Base-by-base conservation (phyloP, 257 asterid species). In the Fraxinus quadrangulata region DNA sequence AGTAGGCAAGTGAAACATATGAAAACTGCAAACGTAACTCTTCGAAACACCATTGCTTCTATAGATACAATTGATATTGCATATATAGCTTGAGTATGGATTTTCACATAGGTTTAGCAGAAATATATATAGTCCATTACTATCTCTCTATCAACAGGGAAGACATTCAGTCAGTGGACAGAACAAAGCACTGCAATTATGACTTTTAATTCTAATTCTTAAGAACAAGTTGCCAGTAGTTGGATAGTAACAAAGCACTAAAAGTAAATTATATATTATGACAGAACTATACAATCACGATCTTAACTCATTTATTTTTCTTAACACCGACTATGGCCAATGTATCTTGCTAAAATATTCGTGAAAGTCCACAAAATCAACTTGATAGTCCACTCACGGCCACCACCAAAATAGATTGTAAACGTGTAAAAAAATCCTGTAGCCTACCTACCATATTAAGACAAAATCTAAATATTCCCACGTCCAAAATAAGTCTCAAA, bases 1-100 rank as follows among this genome's bases (percentile, higher is more conserved):
- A 86, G 65, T 7, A 84, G 54, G 81, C 84, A 77, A 40, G 69
- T 63, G 9, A 70, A 82, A 73, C 85, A 65, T 49, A 81, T 59
- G 78, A 79, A 21, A n/a, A 81, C n/a, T 67, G 78, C 75, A 70
- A 83, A 80, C 42, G 72, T 26, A 37, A n/a, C 45, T 30, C 37
- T 80, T 37, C 42, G 83, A 40, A 56, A 45, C 85, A 74, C 85
- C 72, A 31, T 83, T 71, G 7, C 3, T 34, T 26, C 3, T 12
- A 54, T n/a, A 19, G 65, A 54, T 47, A 36, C 11, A 11, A 14
- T 0, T 5, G 28, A 24, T 45, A 16, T 6, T 40, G 66, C 17
- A 65, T 49, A 13, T 3, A 19, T 49, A 37, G 51, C 28, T 45
- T 12, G 66, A 77, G 21, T 21, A 11, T n/a, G 78, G 24, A 70